Evolutionary conservation across 2,329 filamentous ascomycete genomes (phyloP), one percentile per base, ranked within the genome.

Genomic region (Byssochlamys sp.): DNA sequence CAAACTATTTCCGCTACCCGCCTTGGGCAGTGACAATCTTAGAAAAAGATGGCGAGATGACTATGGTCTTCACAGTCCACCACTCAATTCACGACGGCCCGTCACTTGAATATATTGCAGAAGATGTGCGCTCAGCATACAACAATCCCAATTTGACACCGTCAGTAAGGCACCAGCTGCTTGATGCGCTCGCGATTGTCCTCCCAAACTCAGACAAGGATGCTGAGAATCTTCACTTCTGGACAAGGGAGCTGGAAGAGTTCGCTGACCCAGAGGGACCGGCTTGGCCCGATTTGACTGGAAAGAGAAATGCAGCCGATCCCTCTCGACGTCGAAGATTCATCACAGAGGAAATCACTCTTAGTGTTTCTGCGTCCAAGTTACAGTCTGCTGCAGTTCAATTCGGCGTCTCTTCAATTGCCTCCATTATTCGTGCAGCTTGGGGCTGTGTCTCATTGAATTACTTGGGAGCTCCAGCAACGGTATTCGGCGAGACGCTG

Each of bases 1-100:
- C 57, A 5, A 59, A 55, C n/a, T 65, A 68, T 24, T 73, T 71
- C 60, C 57, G 56, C 7, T 57, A 62, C n/a, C 68, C 71, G 1
- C 73, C 70, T 4, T 74, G 72, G 72, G 70, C 70, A 4, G 66
- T 75, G 7, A 70, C 73, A 3, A 60, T 75, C 19, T 64, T 69
- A 4, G 61, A 68, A 10, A 62, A 63, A 7, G 63, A 65, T 1
- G 49, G 55, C 26, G 65, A 64, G 7, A 55, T 54, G 19, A 54
- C 63, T 4, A 69, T 77, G 69, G 67, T 76, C 54, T 51, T 76
- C 14, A 73, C 67, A 3, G 65, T 73, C 11, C 70, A 73, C 35
- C 70, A 73, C 59, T 65, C 69, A 2, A 61, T 73, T 19, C 67
- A 69, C 26, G 70, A 73, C 57, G 70, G 66, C 1, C 65, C 66